Conservation (phyloP, 2,329 filamentous ascomycete genomes). For the Ceratocystiopsis sp. region DNA sequence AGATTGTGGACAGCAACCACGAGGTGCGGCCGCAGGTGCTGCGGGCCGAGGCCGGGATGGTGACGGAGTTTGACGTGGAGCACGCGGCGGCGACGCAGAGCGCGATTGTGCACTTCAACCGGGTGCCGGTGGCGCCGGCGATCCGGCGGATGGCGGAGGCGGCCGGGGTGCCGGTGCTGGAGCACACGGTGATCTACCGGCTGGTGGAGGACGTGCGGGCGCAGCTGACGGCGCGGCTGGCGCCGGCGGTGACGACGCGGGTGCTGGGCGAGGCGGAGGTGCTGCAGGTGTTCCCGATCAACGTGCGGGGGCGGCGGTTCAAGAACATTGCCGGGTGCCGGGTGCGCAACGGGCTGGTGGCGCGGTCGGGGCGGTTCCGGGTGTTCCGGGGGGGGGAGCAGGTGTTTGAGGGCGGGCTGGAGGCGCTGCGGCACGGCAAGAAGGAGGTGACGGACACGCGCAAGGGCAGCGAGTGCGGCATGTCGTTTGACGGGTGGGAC, state of each 20-base stretch:
- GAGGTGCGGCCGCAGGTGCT: slow-evolving; percentile 68
- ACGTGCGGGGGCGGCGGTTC: slow-evolving; percentile 50
- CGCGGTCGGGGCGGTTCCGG: slow-evolving; percentile 45
- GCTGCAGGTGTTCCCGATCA: slow-evolving; percentile 68
- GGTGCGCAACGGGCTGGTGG: slow-evolving; percentile 64
- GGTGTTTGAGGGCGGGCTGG: slow-evolving; percentile 68
- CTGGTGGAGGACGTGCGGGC: slow-evolving; percentile 56
- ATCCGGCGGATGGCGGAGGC: slow-evolving; percentile 54
- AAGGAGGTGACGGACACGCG: slow-evolving; percentile 79
- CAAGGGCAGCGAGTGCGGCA: slow-evolving; percentile 86
- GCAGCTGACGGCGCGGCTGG: slow-evolving; percentile 50
- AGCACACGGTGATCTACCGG: slow-evolving; percentile 77
- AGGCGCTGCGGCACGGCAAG: slow-evolving; percentile 79
- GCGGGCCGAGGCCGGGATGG: slow-evolving; percentile 56
- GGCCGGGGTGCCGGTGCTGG: slow-evolving; percentile 58
- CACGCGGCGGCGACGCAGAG: slow-evolving; percentile 64
- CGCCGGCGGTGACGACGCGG: slow-evolving; percentile 46
- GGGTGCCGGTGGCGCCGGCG: slow-evolving; percentile 44
- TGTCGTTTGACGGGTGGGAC: slow-evolving; percentile 66
- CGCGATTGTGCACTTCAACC: slow-evolving; percentile 77
- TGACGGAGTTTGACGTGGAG: slow-evolving; percentile 78
- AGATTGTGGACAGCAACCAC: slow-evolving; percentile 69
- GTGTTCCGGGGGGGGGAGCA: slow-evolving; percentile 55
- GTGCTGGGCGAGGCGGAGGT: slow-evolving; percentile 84
- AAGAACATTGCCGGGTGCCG: slow-evolving; percentile 74